phyloP scores from a whole-genome alignment of 176 grass and related monocot genomes.

The Ensete glaucum region DNA sequence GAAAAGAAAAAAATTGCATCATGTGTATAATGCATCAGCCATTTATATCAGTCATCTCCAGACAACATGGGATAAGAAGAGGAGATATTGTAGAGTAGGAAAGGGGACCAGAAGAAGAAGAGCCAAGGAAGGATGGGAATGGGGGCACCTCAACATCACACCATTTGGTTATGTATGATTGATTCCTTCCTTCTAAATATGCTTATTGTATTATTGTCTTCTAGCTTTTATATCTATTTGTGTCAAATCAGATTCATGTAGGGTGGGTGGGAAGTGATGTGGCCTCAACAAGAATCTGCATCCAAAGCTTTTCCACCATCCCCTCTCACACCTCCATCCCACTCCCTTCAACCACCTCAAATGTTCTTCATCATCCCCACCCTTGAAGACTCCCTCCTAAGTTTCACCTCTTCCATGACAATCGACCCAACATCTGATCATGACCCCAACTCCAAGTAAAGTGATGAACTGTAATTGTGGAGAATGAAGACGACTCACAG shows the following conservation, averaged over 20 bases:
- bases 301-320: neutral
- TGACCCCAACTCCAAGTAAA: neutral
- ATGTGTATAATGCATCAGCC: no score
- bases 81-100: constrained; percentile 1
- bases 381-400: neutral
- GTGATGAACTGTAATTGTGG: neutral
- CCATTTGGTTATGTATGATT: neutral
- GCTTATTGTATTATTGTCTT: no score
- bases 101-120: neutral
- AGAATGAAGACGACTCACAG: neutral
- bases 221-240: neutral
- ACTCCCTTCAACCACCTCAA: neutral
- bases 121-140: neutral
- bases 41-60: no score
- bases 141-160: neutral
- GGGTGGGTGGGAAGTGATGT: constrained; percentile 13
- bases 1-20: no score
- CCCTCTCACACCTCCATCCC: neutral
- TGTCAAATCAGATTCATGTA: constrained; percentile 13
- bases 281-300: constrained; percentile 1
- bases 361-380: neutral
- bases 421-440: neutral
- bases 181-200: neutral
- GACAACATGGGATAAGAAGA: neutral
- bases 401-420: neutral